Evolutionary conservation across 352 stramenopile species (phyloP), one percentile per base, ranked within the genome.

Genomic region (Pythium phragmitis): DNA sequence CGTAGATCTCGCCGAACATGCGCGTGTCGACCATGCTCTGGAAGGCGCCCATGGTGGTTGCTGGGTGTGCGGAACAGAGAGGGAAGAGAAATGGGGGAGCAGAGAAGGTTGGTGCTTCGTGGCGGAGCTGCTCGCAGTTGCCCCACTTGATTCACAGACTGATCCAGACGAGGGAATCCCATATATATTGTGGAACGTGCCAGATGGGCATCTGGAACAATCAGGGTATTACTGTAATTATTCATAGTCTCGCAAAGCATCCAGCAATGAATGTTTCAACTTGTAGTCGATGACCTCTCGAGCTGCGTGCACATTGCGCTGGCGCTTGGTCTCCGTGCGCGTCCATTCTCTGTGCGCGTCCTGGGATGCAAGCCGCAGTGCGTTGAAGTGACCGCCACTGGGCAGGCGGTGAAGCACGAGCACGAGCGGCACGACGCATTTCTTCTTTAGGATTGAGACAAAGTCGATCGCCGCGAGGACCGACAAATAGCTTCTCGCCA

Each of bases 1-100:
- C 73, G 63, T 84, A 88, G 68, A 87, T 75, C 50, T 21, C 12
- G 43, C 61, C 60, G 52, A 73, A 69, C 41, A 56, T 57, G 23
- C 57, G 57, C 39, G 66, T 63, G 46, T 65, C 49, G 56, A 73
- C 55, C 52, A 72, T 65, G 57, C 56, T 67, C 73, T 85, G 62
- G 73, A 69, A 46, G 19, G 49, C 45, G 63, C 63, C 63, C 63
- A 69, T 69, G 54, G 34, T 59, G 26, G 4, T 30, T 5, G 54
- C 12, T 58, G 11, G 47, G 30, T 28, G 50, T 11, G 42, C 26
- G 17, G 52, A 26, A 28, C 46, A 21, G 47, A 23, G 34, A 39
- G 34, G 36, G 34, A 42, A 30, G 43, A 48, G 43, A 17, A 47
- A 41, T n/a, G 14, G 19, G n/a, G 23, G 41, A 47, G 30, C 12